These are phyloP conservation scores for Chrysanthemum seticuspe DNA, from an alignment of 129 eudicot genomes.

Conservation along the genomic window DNA sequence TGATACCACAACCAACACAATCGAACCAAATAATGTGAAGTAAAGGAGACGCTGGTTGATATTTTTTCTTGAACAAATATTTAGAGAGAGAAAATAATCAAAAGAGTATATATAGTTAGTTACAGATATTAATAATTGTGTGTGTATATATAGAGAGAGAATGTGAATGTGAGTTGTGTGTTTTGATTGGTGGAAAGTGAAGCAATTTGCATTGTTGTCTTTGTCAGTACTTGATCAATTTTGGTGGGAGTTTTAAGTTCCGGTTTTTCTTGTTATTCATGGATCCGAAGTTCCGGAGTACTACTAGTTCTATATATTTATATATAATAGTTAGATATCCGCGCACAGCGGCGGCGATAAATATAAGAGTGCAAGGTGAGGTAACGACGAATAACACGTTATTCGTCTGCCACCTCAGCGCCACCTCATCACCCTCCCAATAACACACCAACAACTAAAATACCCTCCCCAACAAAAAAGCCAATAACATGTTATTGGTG, in stretches of 20 bases:
- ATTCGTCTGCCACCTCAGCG: too few species aligned
- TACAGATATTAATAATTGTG: slow-evolving; percentile 6
- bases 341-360: too few species aligned
- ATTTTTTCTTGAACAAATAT: neutral
- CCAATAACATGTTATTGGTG: too few species aligned
- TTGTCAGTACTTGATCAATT: slow-evolving; percentile 10
- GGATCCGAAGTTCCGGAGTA: too few species aligned
- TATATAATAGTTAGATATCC: too few species aligned
- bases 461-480: too few species aligned
- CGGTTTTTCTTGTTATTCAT: too few species aligned
- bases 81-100: slow-evolving; percentile 19
- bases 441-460: too few species aligned
- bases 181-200: slow-evolving; percentile 27
- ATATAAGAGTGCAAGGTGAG: too few species aligned
- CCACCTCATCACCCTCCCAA: too few species aligned
- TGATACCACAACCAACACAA: slow-evolving; percentile 8
- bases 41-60: slow-evolving; percentile 20
- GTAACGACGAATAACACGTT: too few species aligned
- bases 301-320: too few species aligned
- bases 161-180: neutral
- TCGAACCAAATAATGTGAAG: slow-evolving; percentile 24
- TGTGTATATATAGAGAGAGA: slow-evolving; percentile 28
- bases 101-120: neutral
- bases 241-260: slow-evolving; percentile 25
- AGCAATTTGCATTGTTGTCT: slow-evolving; percentile 36